Base-by-base conservation (phyloP, 257 asterid genomes). In the Misopates orontium region DNA sequence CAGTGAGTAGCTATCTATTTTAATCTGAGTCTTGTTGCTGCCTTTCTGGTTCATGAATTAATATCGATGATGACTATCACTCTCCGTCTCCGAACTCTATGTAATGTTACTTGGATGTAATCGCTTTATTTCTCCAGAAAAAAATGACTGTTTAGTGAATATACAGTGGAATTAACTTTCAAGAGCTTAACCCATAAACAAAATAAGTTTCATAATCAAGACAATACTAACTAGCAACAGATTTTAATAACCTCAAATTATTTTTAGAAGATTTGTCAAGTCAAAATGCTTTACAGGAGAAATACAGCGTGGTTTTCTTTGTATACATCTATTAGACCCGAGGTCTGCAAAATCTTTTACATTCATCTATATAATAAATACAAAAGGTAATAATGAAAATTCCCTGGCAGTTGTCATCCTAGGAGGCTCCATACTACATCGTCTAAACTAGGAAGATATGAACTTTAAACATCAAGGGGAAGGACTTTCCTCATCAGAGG, bases 401-500 rank as follows among this genome's bases (percentile, higher is more conserved):
- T 48, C 61, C 58, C 55, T 65, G 55, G 56, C 75, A 71, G 70
- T 58, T 71, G 59, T 40, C 68, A 65, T 73, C 57, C 79, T 68
- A 42, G 74, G 58, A 54, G 42, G 56, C 62, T 58, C 28, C 75
- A 84, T 58, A 60, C 65, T 70, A 77, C 85, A 77, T 67, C 39
- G 67, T 55, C 64, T 44, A 66, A 60, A 63, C 76, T 65, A 57
- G 16, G 52, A 66, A 61, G 53, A 68, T 39, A 40, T 40, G 39
- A 41, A 60, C 15, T 62, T 54, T 31, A 65, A 8, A 40, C 61
- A 25, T 63, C 65, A 71, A 62, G 84, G 41, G 40, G 80, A 58
- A 44, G 83, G 24, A 60, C 70, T 42, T 64, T 87, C 95, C 40
- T 84, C 95, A 39, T 78, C 87, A 23, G 83, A 79, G 2, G 83